These are phyloP conservation scores for Scutellaria barbata DNA, from an alignment of 257 asterid genomes.

Conservation along the genomic window DNA sequence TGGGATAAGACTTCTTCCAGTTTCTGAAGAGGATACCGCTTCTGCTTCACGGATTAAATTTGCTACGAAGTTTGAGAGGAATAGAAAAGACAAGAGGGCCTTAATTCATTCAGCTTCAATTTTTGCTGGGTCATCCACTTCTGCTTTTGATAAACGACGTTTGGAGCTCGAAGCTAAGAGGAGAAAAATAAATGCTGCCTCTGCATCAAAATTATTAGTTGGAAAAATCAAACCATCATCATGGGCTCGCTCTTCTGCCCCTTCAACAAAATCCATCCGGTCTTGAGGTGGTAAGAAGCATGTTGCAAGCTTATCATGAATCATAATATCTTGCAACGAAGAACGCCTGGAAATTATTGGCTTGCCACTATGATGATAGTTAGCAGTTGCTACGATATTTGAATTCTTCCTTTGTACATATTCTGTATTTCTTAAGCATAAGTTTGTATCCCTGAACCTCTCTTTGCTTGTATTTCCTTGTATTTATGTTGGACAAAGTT, in stretches of 20 bases:
- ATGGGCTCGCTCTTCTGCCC: constrained; percentile 47
- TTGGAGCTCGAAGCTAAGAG: constrained; percentile 80
- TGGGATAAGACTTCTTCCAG: constrained; percentile 76
- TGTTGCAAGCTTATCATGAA: neutral
- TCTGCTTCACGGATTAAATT: constrained; percentile 70
- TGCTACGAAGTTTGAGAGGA: constrained; percentile 64
- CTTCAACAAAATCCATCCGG: constrained; percentile 37
- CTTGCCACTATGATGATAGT: constrained; percentile 2
- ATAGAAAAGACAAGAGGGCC: constrained; percentile 79
- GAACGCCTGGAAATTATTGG: neutral
- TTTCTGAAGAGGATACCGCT: constrained; percentile 71
- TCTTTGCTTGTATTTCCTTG: constrained; percentile 10
- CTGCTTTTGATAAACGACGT: constrained; percentile 47
- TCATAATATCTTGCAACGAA: neutral
- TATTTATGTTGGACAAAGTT: neutral
- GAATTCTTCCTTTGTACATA: constrained; percentile 29
- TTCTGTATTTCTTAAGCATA: constrained; percentile 8
- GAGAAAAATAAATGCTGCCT: constrained; percentile 68
- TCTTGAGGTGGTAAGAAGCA: constrained; percentile 13
- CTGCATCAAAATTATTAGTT: constrained; percentile 66
- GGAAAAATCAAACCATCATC: constrained; percentile 84
- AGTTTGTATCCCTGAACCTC: neutral
- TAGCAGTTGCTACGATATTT: neutral
- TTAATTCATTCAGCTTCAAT: constrained; percentile 72
- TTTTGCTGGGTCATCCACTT: constrained; percentile 69